Base-by-base conservation (phyloP, 2,329 filamentous ascomycete genomes). In the Ascochyta clinopodiicola region DNA sequence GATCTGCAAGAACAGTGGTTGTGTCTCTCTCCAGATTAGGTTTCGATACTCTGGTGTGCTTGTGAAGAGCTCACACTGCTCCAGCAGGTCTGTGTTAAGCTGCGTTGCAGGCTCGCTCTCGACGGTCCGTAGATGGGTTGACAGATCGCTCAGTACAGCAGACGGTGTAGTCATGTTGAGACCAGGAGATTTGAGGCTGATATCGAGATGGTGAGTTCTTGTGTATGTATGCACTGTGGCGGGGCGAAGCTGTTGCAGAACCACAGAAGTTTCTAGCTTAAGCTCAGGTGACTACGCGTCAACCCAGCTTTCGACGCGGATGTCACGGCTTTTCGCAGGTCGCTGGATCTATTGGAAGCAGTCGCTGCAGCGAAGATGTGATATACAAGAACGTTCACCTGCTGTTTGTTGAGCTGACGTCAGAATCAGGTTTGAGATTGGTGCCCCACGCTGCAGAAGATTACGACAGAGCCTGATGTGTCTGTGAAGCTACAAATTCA, bases 61-160 rank as follows among this genome's bases (percentile, higher is more conserved):
- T 27, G 68, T 72, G 58, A 69, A 77, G 27, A 82, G 73, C 61
- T 80, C 79, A 53, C 82, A 76, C 63, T 79, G 78, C 40, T 84
- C 82, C 48, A 86, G 75, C 12, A 83, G 74, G 17, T 78, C 69
- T 42, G 75, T 66, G 61, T 85, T 78, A 8, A 85, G 73, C 15
- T 75, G 58, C 2, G 71, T 79, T 6, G 78, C 71, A 12, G 81
- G 78, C 39, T 81, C 76, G 31, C 68, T 62, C 17, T 78, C 72
- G 42, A 84, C 71, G 29, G 77, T 63, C 22, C 76, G 72, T 25
- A 84, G 73, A 62, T 84, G 81, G 19, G 61, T 60, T 37, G 75
- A 72, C n/a, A 79, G 69, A 24, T 73, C 66, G 15, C 19, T 37
- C 45, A 75, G 47, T 2, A 71, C 60, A 21, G 61, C 37, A 29